phyloP scores from a whole-genome alignment of 2,329 filamentous ascomycete genomes.

The Thyridium curvatum region DNA sequence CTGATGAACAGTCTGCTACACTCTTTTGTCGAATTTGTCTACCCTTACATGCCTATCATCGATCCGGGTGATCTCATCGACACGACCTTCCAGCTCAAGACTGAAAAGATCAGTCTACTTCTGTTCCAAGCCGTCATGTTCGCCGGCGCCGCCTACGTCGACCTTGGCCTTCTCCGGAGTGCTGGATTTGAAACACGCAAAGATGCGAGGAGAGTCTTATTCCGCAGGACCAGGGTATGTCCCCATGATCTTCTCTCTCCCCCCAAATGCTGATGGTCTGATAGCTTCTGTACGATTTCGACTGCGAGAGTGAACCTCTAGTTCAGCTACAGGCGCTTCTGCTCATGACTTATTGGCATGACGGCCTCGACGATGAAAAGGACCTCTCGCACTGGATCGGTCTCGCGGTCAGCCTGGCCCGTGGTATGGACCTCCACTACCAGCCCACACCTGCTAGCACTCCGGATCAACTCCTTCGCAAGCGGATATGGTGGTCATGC shows the following conservation, averaged over 20 bases:
- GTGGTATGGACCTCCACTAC: constrained; percentile 62
- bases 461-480: constrained; percentile 53
- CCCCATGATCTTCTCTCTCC: no score
- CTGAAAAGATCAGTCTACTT: no score
- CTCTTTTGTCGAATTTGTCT: no score
- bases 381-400: constrained; percentile 71
- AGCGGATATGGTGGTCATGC: constrained; percentile 66
- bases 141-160: constrained; percentile 78
- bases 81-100: no score
- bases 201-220: constrained; percentile 78
- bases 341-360: constrained; percentile 65
- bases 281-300: constrained; percentile 61
- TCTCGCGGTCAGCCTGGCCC: constrained; percentile 59
- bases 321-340: constrained; percentile 59
- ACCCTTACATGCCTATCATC: no score
- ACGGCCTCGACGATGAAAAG: constrained; percentile 64
- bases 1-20: no score
- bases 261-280: no score
- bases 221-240: constrained; percentile 49
- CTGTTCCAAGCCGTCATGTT: constrained; percentile 66
- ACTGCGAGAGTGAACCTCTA: constrained; percentile 62
- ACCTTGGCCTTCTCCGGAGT: constrained; percentile 65
- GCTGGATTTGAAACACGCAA: constrained; percentile 73
- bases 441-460: constrained; percentile 56
- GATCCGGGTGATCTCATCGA: no score